phyloP scores from a whole-genome alignment of 441 rosid species.

The Pelargonium citronellum region DNA sequence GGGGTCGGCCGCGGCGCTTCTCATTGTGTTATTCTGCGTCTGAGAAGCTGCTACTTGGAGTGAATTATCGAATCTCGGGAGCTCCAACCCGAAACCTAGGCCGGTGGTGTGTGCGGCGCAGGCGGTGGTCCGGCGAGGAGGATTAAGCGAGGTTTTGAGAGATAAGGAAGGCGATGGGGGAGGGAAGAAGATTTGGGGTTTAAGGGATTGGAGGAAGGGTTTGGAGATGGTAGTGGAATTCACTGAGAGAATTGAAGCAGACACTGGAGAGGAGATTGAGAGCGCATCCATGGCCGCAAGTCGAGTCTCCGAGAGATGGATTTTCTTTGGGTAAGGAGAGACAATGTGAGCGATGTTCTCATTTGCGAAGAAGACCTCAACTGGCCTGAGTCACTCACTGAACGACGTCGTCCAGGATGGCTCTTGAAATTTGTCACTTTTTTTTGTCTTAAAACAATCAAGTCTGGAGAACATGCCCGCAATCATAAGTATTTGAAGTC shows the following conservation, averaged over 20 bases:
- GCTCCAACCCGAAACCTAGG: conserved; percentile 17
- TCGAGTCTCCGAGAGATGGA: background rate
- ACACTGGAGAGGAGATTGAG: conserved; percentile 41
- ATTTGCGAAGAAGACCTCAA: background rate
- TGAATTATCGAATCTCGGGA: conserved; percentile 5
- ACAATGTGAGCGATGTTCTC: background rate
- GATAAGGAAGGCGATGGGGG: conserved; percentile 24
- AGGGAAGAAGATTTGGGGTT: conserved; percentile 10
- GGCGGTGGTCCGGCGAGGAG: conserved; percentile 13
- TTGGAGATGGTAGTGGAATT: conserved; percentile 23
- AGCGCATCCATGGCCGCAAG: conserved; percentile 45
- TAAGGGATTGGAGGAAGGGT: conserved; percentile 25
- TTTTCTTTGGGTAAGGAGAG: background rate
- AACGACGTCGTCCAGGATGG: background rate
- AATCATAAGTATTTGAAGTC: too few relatives aligned
- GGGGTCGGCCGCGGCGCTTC: conserved; percentile 65
- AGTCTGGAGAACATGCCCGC: background rate
- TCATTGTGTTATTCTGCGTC: conserved; percentile 52
- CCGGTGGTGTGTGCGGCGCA: conserved; percentile 27
- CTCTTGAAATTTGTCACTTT: too few relatives aligned
- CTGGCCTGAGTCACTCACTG: background rate
- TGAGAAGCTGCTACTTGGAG: conserved; percentile 32
- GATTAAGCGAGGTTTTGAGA: conserved; percentile 26
- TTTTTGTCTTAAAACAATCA: too few relatives aligned
- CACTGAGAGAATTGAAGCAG: conserved; percentile 28